Evolutionary conservation across 257 asterid species (phyloP).

Genomic region (Solanum lycopersicoides): DNA sequence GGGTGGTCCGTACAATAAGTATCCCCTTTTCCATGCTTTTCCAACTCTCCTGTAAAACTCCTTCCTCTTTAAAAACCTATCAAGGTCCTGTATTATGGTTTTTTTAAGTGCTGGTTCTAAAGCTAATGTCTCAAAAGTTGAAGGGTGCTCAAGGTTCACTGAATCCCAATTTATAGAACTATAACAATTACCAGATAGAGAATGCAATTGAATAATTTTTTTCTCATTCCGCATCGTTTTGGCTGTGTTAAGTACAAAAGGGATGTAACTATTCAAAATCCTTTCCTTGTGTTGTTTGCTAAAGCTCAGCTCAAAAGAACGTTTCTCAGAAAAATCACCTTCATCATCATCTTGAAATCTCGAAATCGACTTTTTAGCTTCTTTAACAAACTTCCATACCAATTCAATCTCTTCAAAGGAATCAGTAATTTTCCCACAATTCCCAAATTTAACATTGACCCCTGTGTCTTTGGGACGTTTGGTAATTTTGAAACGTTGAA

Average conservation of each 20-base stretch:
- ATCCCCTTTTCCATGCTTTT: slow-evolving; percentile 78
- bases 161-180: slow-evolving; percentile 38
- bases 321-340: slow-evolving; percentile 11
- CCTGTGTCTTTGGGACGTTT: slow-evolving; percentile 32
- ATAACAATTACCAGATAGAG: slow-evolving; percentile 4
- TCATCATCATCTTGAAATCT: slow-evolving; percentile 11
- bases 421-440: slow-evolving; percentile 37
- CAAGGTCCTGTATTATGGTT: slow-evolving; percentile 34
- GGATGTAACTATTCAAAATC: slow-evolving; percentile 40
- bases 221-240: slow-evolving; percentile 17
- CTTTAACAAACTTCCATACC: slow-evolving; percentile 37
- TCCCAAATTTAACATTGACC: slow-evolving; percentile 31
- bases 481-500: slow-evolving; percentile 43
- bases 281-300: slow-evolving; percentile 20
- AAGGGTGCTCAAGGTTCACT: slow-evolving; percentile 55
- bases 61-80: slow-evolving; percentile 50
- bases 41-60: slow-evolving; percentile 64
- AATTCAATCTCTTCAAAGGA: slow-evolving; percentile 24
- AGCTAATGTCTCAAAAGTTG: slow-evolving; percentile 59
- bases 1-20: slow-evolving; percentile 67
- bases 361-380: slow-evolving; percentile 8
- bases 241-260: slow-evolving; percentile 32
- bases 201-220: slow-evolving; percentile 39
- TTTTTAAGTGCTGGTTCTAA: slow-evolving; percentile 34
- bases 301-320: slow-evolving; percentile 49